Evolutionary conservation across 768 basidiomycete species (phyloP).

Genomic region (Infundibulicybe gibba): DNA sequence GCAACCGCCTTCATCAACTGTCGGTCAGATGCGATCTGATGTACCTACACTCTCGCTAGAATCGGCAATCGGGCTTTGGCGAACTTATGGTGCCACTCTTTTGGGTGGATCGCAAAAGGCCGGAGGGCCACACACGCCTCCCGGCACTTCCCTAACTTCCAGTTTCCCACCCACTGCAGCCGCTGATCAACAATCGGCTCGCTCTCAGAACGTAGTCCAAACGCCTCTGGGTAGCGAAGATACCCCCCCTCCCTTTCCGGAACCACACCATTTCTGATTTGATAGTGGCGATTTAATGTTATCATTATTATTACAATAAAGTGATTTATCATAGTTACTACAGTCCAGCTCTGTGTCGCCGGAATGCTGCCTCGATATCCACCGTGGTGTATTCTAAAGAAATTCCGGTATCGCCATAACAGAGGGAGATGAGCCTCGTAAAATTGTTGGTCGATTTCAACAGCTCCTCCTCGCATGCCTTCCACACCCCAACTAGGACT

Average conservation of each 20-base stretch:
- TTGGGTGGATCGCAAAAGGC: constrained; percentile 14
- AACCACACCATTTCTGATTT: no score
- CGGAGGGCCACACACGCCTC: no score
- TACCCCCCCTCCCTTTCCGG: no score
- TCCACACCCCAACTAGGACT: constrained; percentile 85
- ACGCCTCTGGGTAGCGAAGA: no score
- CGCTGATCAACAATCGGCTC: no score
- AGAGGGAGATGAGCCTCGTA: constrained; percentile 63
- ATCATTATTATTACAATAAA: no score
- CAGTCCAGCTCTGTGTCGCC: constrained; percentile 45
- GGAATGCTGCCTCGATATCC: constrained; percentile 81
- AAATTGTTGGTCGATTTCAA: constrained; percentile 70
- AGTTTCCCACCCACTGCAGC: no score
- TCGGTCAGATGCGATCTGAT: constrained; percentile 10
- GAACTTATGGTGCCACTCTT: constrained; percentile 34
- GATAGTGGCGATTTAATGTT: no score
- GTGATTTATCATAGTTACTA: not conserved
- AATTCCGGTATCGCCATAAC: constrained; percentile 74
- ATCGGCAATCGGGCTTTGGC: constrained; percentile 34
- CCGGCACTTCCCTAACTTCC: no score
- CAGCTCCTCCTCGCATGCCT: constrained; percentile 84
- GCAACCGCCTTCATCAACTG: no score
- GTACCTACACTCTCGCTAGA: constrained; percentile 18
- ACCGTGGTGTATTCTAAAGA: constrained; percentile 67
- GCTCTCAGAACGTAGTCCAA: no score